Percentiles rank a stretch among this genome's conserved stretches.
Conservation (phyloP, 768 basidiomycete genomes). For the Calocera cornea region DNA sequence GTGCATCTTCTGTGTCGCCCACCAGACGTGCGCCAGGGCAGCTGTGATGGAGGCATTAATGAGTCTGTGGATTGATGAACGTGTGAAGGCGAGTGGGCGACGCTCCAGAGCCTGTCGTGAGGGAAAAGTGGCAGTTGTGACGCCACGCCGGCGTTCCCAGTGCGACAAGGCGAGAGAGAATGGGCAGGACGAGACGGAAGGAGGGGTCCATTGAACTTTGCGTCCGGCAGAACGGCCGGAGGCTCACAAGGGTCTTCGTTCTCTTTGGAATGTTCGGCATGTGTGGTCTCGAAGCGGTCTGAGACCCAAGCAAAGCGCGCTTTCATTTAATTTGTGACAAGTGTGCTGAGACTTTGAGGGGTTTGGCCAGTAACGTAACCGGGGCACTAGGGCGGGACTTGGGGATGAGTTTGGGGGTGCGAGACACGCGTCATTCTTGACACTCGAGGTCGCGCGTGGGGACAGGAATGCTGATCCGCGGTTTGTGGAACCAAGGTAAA, state of each 20-base stretch:
- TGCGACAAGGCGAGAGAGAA: neutral
- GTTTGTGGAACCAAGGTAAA: neutral
- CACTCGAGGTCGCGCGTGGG: neutral
- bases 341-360: neutral
- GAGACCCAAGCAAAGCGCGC: neutral
- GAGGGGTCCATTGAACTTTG: neutral
- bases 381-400: neutral
- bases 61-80: neutral
- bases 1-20: no score
- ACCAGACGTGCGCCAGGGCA: no score
- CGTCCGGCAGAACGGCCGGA: constrained; percentile 1
- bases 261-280: constrained; percentile 1
- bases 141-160: neutral
- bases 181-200: neutral
- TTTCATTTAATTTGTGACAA: neutral
- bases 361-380: neutral
- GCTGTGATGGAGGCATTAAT: no score
- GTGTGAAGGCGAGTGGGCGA: neutral
- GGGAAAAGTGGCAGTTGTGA: neutral
- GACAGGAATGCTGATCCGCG: neutral
- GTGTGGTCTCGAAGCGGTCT: neutral
- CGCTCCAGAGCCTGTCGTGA: neutral
- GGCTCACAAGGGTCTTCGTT: constrained; percentile 1
- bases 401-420: neutral
- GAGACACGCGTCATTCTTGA: neutral